Percentiles rank a stretch among this genome's conserved stretches.
phyloP scores from a whole-genome alignment of 2,329 filamentous ascomycete genomes.

The Fusarium sp. region DNA sequence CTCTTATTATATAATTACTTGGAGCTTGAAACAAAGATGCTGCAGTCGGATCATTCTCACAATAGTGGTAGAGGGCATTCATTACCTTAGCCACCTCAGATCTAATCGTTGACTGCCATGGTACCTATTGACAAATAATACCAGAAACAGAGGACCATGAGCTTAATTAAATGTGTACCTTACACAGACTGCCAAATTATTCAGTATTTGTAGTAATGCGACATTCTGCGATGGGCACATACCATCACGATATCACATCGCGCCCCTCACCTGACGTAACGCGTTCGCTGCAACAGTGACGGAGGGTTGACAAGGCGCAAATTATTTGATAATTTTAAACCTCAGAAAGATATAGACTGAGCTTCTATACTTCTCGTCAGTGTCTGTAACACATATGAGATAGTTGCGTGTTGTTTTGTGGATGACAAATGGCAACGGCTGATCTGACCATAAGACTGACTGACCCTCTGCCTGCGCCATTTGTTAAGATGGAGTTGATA shows the following conservation, averaged over 20 bases:
- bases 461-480: neutral
- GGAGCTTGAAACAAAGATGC: neutral
- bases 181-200: neutral
- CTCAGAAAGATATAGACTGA: neutral
- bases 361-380: neutral
- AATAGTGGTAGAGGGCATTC: neutral
- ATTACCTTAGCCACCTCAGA: neutral
- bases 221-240: neutral
- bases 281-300: conserved; percentile 1
- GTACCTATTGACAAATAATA: neutral
- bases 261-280: conserved; percentile 42
- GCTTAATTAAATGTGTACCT: neutral
- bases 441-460: neutral
- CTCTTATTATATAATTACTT: neutral
- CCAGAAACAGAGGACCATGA: neutral
- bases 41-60: neutral
- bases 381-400: neutral
- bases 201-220: neutral
- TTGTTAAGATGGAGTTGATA: neutral
- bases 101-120: neutral
- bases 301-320: neutral
- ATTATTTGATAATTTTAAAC: neutral
- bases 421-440: neutral
- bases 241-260: conserved; percentile 18
- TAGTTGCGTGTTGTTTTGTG: neutral